These are phyloP conservation scores for Sanghuangporus weigelae DNA, from an alignment of 1,284 basidiomycete species.

Conservation along the genomic window DNA sequence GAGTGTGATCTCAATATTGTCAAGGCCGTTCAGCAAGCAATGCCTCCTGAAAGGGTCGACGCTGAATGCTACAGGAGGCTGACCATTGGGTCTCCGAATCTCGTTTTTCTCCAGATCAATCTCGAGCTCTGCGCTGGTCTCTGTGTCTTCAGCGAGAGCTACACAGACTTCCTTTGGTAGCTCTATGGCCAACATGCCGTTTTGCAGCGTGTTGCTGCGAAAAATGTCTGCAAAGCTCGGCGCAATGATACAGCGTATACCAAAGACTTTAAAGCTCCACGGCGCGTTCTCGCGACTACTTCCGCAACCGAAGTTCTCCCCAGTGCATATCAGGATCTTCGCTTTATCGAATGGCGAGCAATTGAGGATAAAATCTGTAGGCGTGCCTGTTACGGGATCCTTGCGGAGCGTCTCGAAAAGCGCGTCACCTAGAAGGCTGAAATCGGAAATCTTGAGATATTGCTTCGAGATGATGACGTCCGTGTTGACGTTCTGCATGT, in stretches of 20 bases:
- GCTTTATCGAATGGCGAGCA: conserved; percentile 76
- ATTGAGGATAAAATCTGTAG: conserved; percentile 89
- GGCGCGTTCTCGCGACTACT: conserved; percentile 94
- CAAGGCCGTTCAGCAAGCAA: conserved; percentile 89
- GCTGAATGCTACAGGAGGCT: conserved; percentile 68
- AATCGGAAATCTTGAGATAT: conserved; percentile 92
- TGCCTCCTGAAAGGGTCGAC: conserved; percentile 87
- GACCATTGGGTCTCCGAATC: conserved; percentile 72
- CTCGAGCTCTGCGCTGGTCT: conserved; percentile 75
- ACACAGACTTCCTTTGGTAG: conserved; percentile 74
- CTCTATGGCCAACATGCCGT: conserved; percentile 88
- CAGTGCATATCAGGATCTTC: conserved; percentile 85
- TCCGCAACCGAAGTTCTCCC: conserved; percentile 92
- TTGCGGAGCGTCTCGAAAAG: conserved; percentile 84
- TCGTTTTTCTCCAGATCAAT: conserved; percentile 89
- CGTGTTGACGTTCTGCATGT: conserved; percentile 92
- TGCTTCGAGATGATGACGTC: conserved; percentile 98
- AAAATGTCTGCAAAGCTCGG: conserved; percentile 96
- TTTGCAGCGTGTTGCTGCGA: conserved; percentile 90
- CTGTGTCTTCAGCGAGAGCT: conserved; percentile 76
- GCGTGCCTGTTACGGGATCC: conserved; percentile 72
- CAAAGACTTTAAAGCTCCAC: conserved; percentile 96
- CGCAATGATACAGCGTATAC: conserved; percentile 88
- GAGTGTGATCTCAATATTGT: conserved; percentile 91
- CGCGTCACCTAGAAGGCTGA: conserved; percentile 85